These are phyloP conservation scores for Oidiodendron maius DNA, from an alignment of 495 filamentous ascomycete genomes.

Conservation along the genomic window DNA sequence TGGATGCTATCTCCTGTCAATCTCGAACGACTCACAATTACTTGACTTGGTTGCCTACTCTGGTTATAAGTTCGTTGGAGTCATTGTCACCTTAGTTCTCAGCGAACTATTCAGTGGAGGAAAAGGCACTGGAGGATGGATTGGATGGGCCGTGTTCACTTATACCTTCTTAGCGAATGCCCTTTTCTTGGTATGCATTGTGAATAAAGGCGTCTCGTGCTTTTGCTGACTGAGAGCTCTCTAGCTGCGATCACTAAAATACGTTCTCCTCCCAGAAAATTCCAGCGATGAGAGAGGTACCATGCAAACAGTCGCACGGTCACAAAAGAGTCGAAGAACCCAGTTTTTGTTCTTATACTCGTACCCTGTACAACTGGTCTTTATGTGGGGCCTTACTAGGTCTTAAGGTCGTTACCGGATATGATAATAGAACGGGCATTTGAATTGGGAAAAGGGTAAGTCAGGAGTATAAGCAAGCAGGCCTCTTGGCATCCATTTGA, in stretches of 20 bases:
- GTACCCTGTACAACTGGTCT: constrained; percentile 86
- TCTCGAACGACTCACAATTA: constrained; percentile 80
- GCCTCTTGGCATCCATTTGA: no score
- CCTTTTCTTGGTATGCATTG: constrained; percentile 75
- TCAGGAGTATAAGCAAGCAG: neutral
- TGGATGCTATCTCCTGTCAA: constrained; percentile 86
- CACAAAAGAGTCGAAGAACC: constrained; percentile 81
- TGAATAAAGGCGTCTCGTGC: neutral
- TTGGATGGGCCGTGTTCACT: constrained; percentile 80
- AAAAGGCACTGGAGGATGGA: constrained; percentile 74
- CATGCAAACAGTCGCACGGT: constrained; percentile 72
- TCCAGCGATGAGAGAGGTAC: constrained; percentile 57
- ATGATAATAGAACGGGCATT: neutral
- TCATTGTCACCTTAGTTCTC: constrained; percentile 76
- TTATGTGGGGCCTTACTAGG: constrained; percentile 85
- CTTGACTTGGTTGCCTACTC: constrained; percentile 92
- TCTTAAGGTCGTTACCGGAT: neutral
- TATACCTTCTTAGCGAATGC: constrained; percentile 94
- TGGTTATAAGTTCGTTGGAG: constrained; percentile 97
- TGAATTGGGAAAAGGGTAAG: neutral
- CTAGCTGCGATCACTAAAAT: constrained; percentile 88
- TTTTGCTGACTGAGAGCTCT: constrained; percentile 22
- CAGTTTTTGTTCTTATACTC: constrained; percentile 96
- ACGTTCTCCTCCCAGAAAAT: constrained; percentile 88
- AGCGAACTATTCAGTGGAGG: constrained; percentile 72